These are phyloP conservation scores for Rhododendron simsii DNA, from an alignment of 148 eudicot species.

Conservation along the genomic window DNA sequence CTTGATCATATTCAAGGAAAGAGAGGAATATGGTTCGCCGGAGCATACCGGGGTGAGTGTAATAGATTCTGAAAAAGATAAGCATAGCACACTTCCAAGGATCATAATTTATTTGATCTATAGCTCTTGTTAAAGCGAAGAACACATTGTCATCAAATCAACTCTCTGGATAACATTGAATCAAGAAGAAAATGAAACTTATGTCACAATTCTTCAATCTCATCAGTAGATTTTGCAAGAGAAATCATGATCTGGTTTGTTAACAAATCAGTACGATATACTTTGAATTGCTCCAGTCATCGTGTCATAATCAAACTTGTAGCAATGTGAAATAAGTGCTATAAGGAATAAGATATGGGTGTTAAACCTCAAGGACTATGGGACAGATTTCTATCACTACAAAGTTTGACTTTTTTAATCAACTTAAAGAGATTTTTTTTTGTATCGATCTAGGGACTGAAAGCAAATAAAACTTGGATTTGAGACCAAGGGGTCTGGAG, in stretches of 20 bases:
- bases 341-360: background rate
- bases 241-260: background rate
- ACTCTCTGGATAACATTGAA: background rate
- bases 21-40: slow-evolving; percentile 96
- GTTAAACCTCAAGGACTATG: background rate
- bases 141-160: background rate
- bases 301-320: background rate
- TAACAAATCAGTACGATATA: background rate
- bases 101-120: background rate
- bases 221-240: background rate
- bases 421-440: too few species aligned
- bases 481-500: too few species aligned
- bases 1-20: slow-evolving; percentile 81
- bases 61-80: background rate
- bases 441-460: background rate
- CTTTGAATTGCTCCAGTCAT: background rate
- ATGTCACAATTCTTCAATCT: background rate
- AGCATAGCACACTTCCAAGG: background rate
- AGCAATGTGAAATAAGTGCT: background rate
- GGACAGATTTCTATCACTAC: background rate
- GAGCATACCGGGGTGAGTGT: slow-evolving; percentile 80
- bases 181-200: background rate
- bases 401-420: background rate
- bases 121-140: background rate
- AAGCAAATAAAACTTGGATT: background rate